Base-by-base conservation (phyloP, 2,329 filamentous ascomycete genomes). In the Exophiala oligosperma region DNA sequence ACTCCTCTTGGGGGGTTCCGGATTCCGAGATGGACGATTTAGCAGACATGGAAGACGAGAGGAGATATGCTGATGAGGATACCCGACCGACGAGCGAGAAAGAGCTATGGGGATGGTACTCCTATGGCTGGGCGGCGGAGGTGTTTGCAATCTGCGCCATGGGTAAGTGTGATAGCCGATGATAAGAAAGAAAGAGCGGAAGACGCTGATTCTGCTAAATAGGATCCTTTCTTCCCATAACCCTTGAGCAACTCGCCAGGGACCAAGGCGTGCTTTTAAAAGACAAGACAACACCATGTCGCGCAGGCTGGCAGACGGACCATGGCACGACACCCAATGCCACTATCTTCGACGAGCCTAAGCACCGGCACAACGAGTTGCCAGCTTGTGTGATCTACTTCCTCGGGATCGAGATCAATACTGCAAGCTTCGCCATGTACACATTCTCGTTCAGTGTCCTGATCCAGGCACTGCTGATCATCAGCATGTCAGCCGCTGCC, bases 351-450 rank as follows among this genome's bases (percentile, higher is more conserved):
- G 57, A 69, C 23, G 41, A 37, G 17, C 52, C 56, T n/a, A 60
- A 57, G 35, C 51, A 63, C 46, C 43, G 29, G 17, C 57, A 62
- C 43, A 62, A 62, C 21, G 62, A 65, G 49, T 59, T 60, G 60
- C 66, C 58, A 47, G 59, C 64, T 71, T 99, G 94, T 70, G 79
- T 97, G 59, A 85, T 97, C 59, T 84, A 88, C 63, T 79, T 97
- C 4, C 77, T 96, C 24, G 93, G 93, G 4, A 73, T 89, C 59
- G 88, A 96, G 69, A 88, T 99, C 76, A 97, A 97, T 74, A 97
- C 93, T 0, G 92, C 93, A 37, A 95, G 90, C 73, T 97, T 97
- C 73, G 93, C 92, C 71, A 96, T 97, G 91, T 97, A 97, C 76
- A 97, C 92, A 1, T 99, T 99, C 74, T 96, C 92, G 57, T 79